Conservation (phyloP, 2,329 filamentous ascomycete genomes). For the Botryosphaeria dothidea region DNA sequence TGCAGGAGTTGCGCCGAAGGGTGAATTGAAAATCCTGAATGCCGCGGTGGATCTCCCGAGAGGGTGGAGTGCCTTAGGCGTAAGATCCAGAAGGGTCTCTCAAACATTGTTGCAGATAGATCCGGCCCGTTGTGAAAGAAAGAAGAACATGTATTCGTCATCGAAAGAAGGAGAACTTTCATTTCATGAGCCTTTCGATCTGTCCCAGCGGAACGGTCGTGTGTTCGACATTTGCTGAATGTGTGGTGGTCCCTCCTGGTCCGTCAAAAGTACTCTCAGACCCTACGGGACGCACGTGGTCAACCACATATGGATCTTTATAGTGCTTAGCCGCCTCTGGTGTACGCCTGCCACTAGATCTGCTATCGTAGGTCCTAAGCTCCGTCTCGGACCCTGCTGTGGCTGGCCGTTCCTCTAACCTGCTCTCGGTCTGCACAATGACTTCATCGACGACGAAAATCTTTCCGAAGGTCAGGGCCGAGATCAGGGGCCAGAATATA, state of each 20-base stretch:
- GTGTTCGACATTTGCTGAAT: slow-evolving; percentile 1
- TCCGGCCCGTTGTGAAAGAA: not conserved
- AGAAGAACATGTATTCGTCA: not conserved
- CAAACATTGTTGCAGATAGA: not conserved
- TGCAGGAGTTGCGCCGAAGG: not conserved
- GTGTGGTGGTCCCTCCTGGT: not conserved
- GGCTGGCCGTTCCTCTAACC: not conserved
- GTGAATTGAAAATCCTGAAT: not conserved
- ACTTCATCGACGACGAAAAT: slow-evolving; percentile 43
- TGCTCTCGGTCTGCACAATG: slow-evolving; percentile 33
- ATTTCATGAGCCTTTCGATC: slow-evolving; percentile 4
- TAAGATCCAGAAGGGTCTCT: not conserved
- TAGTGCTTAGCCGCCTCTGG: not conserved
- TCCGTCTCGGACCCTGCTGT: slow-evolving; percentile 14
- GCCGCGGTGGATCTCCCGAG: not conserved
- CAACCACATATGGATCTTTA: slow-evolving; percentile 13
- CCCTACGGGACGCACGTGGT: not conserved
- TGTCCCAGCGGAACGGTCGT: slow-evolving; percentile 8
- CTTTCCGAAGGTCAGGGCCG: slow-evolving; percentile 32
- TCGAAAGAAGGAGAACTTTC: not conserved
- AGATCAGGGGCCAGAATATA: slow-evolving; percentile 41
- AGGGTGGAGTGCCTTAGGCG: not conserved
- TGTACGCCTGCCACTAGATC: not conserved
- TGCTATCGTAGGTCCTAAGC: slow-evolving; percentile 5
- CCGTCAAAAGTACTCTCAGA: not conserved